Evolutionary conservation across 2,329 filamentous ascomycete species (phyloP).

Genomic region (Hypoxylon sp.): DNA sequence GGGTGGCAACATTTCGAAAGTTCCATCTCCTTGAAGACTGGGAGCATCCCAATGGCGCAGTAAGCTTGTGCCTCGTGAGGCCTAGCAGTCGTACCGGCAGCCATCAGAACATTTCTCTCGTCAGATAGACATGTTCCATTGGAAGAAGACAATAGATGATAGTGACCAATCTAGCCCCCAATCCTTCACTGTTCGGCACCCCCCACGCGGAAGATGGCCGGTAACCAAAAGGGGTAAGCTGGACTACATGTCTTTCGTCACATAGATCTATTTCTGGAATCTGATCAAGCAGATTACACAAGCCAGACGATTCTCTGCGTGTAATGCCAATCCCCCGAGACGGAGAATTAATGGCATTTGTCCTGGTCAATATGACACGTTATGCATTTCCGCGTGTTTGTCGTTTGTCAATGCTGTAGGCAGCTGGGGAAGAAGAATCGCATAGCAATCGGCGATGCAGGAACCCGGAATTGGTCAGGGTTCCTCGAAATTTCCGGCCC

Average conservation of each 20-base stretch:
- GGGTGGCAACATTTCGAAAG: conserved; percentile 10
- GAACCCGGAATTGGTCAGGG: conserved; percentile 25
- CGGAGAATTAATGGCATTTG: conserved; percentile 24
- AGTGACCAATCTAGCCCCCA: conserved; percentile 5
- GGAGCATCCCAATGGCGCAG: conserved; percentile 18
- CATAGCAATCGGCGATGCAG: conserved; percentile 20
- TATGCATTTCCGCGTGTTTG: conserved; percentile 31
- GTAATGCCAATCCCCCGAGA: conserved; percentile 13
- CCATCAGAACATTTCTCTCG: conserved; percentile 17
- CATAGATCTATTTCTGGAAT: conserved; percentile 32
- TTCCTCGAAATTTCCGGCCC: conserved; percentile 26
- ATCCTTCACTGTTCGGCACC: conserved; percentile 5
- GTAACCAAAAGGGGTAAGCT: conserved; percentile 29
- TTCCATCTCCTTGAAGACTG: conserved; percentile 13
- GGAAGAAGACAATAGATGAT: conserved; percentile 8
- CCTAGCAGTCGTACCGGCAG: conserved; percentile 14
- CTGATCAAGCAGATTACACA: conserved; percentile 20
- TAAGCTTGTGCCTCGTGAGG: conserved; percentile 10
- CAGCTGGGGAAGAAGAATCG: conserved; percentile 5
- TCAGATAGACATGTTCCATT: conserved; percentile 14
- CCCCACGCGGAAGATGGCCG: conserved; percentile 29
- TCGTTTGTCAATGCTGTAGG: conserved; percentile 13
- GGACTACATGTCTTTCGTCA: conserved; percentile 15
- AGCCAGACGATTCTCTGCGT: neutral
- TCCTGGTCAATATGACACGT: conserved; percentile 17